These are phyloP conservation scores for Trichoderma pleuroti DNA, from an alignment of 2,329 filamentous ascomycete genomes.

Conservation along the genomic window DNA sequence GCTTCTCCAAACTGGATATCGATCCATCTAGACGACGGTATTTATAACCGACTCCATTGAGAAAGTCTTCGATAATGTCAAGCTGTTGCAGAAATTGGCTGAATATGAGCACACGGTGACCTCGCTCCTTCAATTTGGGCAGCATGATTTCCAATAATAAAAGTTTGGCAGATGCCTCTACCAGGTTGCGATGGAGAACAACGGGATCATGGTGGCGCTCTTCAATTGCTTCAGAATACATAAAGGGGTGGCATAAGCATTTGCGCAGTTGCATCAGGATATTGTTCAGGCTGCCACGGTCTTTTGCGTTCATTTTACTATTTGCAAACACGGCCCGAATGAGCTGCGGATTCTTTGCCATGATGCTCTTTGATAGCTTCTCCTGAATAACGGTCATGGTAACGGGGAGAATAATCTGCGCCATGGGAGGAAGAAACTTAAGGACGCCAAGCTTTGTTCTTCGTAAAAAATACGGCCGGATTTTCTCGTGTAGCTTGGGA, in stretches of 20 bases:
- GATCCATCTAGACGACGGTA: conserved; percentile 84
- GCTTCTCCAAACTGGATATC: conserved; percentile 78
- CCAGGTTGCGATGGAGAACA: conserved; percentile 71
- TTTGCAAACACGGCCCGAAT: conserved; percentile 82
- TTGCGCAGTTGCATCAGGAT: conserved; percentile 94
- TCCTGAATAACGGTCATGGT: conserved; percentile 93
- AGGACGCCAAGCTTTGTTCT: conserved; percentile 89
- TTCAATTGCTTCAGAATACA: conserved; percentile 88
- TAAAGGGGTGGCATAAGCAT: conserved; percentile 91
- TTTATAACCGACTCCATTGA: conserved; percentile 67
- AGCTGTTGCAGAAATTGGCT: conserved; percentile 91
- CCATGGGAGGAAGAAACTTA: conserved; percentile 87
- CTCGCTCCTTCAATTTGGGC: conserved; percentile 78
- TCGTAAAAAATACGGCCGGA: conserved; percentile 66
- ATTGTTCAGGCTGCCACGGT: conserved; percentile 82
- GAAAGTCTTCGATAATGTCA: conserved; percentile 87
- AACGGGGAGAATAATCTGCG: conserved; percentile 92
- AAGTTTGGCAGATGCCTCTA: conserved; percentile 89
- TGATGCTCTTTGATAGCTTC: conserved; percentile 88
- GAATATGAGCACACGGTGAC: conserved; percentile 90
- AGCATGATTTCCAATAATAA: conserved; percentile 80
- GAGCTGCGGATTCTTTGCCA: conserved; percentile 84
- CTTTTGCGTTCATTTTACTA: conserved; percentile 61
- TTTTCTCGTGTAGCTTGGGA: conserved; percentile 73
- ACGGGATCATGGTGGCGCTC: conserved; percentile 64